Percentiles rank a stretch among this genome's conserved stretches.
Conservation (phyloP, 1,284 basidiomycete genomes). For the Ustilago hordei region DNA sequence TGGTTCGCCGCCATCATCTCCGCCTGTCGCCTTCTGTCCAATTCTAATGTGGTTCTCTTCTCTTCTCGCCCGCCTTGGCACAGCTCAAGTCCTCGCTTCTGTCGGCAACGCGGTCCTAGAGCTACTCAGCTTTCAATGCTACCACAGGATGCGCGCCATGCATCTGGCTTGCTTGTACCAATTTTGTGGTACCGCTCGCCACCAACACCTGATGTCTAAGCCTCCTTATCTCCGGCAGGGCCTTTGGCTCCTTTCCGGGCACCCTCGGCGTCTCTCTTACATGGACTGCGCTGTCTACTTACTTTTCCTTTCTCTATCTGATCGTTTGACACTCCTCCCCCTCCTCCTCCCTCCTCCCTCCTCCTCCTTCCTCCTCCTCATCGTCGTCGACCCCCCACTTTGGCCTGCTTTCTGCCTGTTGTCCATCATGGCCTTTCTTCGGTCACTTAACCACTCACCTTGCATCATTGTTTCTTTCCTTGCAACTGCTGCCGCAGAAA, state of each 20-base stretch:
- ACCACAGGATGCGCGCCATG: neutral
- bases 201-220: conserved; percentile 21
- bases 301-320: neutral
- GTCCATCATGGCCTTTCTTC: conserved; percentile 7
- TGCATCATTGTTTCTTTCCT: conserved; percentile 1
- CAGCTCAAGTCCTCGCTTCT: conserved; percentile 3
- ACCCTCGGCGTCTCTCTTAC: conserved; percentile 21
- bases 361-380: neutral
- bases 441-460: neutral
- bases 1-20: conserved; percentile 27
- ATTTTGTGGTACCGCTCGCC: conserved; percentile 30
- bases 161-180: conserved; percentile 17
- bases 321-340: neutral
- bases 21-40: neutral
- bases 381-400: neutral
- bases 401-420: neutral
- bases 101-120: conserved; percentile 1
- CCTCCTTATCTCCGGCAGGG: conserved; percentile 15
- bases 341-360: neutral
- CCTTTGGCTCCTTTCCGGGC: conserved; percentile 28
- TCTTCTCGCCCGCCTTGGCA: neutral
- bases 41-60: neutral
- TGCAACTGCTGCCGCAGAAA: conserved; percentile 2
- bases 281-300: conserved; percentile 9
- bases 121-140: conserved; percentile 5